phyloP scores from a whole-genome alignment of 2,329 filamentous ascomycete species.

The Dichotomopilus funicola region DNA sequence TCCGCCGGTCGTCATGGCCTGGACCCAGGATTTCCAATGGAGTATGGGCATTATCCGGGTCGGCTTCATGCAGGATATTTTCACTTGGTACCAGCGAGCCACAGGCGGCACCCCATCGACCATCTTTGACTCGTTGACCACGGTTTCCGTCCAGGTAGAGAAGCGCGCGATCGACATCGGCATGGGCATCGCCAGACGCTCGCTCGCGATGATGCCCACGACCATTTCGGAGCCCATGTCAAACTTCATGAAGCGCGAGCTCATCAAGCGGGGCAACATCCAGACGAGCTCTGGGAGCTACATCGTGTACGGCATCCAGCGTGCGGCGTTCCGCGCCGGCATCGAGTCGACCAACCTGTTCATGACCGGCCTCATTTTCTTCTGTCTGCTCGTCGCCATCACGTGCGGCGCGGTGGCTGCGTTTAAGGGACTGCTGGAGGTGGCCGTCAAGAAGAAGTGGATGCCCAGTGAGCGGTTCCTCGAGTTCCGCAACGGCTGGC shows the following conservation, averaged over 20 bases:
- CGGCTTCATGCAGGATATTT: conserved; percentile 78
- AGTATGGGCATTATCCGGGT: conserved; percentile 92
- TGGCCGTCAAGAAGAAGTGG: conserved; percentile 65
- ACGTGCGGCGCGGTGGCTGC: conserved; percentile 64
- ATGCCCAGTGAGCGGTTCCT: conserved; percentile 82
- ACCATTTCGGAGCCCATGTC: conserved; percentile 30
- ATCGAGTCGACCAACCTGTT: conserved; percentile 93
- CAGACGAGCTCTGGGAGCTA: conserved; percentile 49
- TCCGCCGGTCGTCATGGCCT: conserved; percentile 81
- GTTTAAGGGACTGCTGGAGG: conserved; percentile 78
- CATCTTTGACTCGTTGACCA: conserved; percentile 66
- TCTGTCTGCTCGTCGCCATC: conserved; percentile 73
- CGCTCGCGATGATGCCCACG: conserved; percentile 45
- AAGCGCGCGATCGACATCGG: conserved; percentile 45
- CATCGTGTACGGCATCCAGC: conserved; percentile 73
- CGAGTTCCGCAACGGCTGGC: conserved; percentile 93
- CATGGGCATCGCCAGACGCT: conserved; percentile 47
- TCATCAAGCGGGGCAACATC: conserved; percentile 51
- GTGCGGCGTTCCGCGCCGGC: conserved; percentile 75
- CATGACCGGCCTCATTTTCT: conserved; percentile 84
- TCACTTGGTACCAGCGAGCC: conserved; percentile 92
- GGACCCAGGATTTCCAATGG: conserved; percentile 98
- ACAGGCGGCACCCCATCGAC: conserved; percentile 81
- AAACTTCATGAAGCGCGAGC: conserved; percentile 21
- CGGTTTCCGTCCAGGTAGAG: conserved; percentile 76